Percentiles rank a stretch among this genome's conserved stretches.
Evolutionary conservation across 768 basidiomycete genomes (phyloP).

Genomic region (Rossbeevera mucosa): DNA sequence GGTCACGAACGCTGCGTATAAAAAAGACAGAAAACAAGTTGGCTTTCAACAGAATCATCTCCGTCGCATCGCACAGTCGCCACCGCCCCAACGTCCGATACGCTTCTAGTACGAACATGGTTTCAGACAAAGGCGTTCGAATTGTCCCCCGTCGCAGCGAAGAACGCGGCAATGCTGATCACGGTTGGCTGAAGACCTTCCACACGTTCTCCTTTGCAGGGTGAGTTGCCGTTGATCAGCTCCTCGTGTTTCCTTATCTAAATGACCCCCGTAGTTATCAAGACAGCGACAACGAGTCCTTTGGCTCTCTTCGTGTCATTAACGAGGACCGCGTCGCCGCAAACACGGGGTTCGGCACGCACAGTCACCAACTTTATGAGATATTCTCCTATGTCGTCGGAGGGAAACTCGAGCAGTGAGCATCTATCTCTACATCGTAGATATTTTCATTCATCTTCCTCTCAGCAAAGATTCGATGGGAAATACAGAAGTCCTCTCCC

Average conservation of each 20-base stretch:
- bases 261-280: conserved; percentile 45
- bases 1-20: conserved; percentile 14
- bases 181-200: conserved; percentile 85
- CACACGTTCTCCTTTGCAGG: conserved; percentile 76
- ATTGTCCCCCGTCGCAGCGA: conserved; percentile 54
- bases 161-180: conserved; percentile 69
- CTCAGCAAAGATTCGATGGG: conserved; percentile 85
- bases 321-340: conserved; percentile 88
- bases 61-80: neutral
- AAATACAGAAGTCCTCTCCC: conserved; percentile 82
- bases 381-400: conserved; percentile 86
- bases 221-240: conserved; percentile 37
- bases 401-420: conserved; percentile 80
- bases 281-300: conserved; percentile 51
- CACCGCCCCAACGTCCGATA: neutral
- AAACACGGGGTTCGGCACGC: conserved; percentile 78
- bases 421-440: neutral
- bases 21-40: conserved; percentile 3
- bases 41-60: conserved; percentile 3
- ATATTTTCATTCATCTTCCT: neutral
- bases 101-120: conserved; percentile 14
- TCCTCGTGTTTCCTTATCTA: neutral
- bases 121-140: conserved; percentile 20
- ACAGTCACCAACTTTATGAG: conserved; percentile 80
- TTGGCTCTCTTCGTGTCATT: conserved; percentile 79